Evolutionary conservation across 805 yeast species (phyloP).

Genomic region (Nakazawaea ishiwadae): DNA sequence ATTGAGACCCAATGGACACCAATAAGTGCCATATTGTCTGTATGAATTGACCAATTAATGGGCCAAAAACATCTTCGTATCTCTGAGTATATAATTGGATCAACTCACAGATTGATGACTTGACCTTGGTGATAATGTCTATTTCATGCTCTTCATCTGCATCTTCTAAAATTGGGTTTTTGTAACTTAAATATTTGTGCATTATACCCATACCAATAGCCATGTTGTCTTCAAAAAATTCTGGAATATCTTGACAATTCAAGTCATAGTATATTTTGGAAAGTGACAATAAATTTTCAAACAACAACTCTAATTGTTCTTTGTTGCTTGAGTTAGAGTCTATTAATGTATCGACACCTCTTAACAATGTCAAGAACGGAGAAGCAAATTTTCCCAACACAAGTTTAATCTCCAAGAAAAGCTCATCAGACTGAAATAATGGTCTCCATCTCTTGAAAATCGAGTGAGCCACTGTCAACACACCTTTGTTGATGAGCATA

Average conservation of each 20-base stretch:
- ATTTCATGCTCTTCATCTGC: slow-evolving; percentile 63
- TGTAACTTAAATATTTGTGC: slow-evolving; percentile 72
- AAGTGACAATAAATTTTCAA: slow-evolving; percentile 68
- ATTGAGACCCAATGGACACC: slow-evolving; percentile 58
- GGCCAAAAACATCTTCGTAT: slow-evolving; percentile 88
- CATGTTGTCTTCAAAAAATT: slow-evolving; percentile 91
- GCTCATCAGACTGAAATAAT: slow-evolving; percentile 82
- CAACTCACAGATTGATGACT: slow-evolving; percentile 80
- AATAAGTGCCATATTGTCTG: slow-evolving; percentile 79
- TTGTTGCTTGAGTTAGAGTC: slow-evolving; percentile 39
- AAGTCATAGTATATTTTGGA: slow-evolving; percentile 86
- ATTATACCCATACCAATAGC: slow-evolving; percentile 70
- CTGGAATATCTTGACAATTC: slow-evolving; percentile 97
- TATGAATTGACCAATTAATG: slow-evolving; percentile 70
- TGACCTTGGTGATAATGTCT: slow-evolving; percentile 65
- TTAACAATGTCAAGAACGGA: slow-evolving; percentile 72
- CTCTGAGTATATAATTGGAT: slow-evolving; percentile 83
- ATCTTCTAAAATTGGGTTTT: slow-evolving; percentile 49
- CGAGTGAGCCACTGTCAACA: slow-evolving; percentile 88
- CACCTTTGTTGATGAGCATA: slow-evolving; percentile 75
- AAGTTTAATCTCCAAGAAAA: slow-evolving; percentile 80
- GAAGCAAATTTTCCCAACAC: slow-evolving; percentile 79
- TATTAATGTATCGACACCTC: slow-evolving; percentile 63
- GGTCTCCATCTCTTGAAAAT: slow-evolving; percentile 98
- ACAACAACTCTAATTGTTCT: slow-evolving; percentile 47